phyloP scores from a whole-genome alignment of 768 basidiomycete species.

The Mycena epipterygia region DNA sequence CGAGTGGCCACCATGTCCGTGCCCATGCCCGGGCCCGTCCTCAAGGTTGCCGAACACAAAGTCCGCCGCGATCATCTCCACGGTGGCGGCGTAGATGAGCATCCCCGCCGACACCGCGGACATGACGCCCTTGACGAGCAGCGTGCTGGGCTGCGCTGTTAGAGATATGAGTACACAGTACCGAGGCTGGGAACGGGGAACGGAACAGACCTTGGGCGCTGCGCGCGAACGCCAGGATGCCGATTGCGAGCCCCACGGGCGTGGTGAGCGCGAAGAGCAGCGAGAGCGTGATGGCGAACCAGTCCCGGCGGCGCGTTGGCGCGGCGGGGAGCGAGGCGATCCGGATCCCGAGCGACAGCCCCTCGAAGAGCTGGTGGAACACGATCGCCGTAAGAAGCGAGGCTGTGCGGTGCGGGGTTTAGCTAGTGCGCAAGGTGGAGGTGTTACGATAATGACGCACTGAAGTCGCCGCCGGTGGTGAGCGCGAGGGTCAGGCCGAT shows the following conservation, averaged over 20 bases:
- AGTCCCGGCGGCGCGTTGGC: constrained; percentile 33
- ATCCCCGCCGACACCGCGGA: constrained; percentile 87
- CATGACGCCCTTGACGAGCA: constrained; percentile 79
- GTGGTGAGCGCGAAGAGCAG: constrained; percentile 81
- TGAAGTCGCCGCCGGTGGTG: constrained; percentile 76
- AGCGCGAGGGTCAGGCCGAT: constrained; percentile 85
- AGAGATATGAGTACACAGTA: constrained; percentile 39
- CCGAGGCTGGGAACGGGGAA: neutral
- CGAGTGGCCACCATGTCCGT: constrained; percentile 31
- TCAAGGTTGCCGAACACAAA: constrained; percentile 79
- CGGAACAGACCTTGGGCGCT: constrained; percentile 37
- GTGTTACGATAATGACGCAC: constrained; percentile 55
- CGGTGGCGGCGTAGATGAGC: constrained; percentile 86
- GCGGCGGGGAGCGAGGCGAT: constrained; percentile 30
- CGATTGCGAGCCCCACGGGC: constrained; percentile 75
- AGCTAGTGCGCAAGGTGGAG: constrained; percentile 1
- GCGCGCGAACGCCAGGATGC: constrained; percentile 62
- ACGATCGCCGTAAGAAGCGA: constrained; percentile 80
- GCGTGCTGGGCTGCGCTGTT: constrained; percentile 50
- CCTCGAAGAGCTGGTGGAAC: constrained; percentile 90
- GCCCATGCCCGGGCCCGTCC: constrained; percentile 39
- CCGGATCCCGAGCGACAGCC: constrained; percentile 85
- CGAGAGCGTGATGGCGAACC: constrained; percentile 69
- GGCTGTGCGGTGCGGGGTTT: constrained; percentile 53
- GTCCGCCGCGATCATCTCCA: constrained; percentile 91